Evolutionary conservation across 2,329 filamentous ascomycete genomes (phyloP).

Genomic region (Waltergamsia citrina): DNA sequence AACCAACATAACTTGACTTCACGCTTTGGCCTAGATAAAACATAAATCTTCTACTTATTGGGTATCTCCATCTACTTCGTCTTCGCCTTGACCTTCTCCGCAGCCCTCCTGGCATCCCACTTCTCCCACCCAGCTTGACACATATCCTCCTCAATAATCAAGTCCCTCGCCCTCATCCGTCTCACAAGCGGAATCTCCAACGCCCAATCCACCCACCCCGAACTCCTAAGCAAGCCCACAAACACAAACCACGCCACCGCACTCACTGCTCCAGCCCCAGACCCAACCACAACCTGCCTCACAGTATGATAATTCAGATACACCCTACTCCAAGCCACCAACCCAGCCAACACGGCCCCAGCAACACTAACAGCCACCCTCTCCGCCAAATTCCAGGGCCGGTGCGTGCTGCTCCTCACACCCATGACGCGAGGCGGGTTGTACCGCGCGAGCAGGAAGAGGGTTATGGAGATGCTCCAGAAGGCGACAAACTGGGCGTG

Average conservation of each 20-base stretch:
- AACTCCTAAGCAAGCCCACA: slow-evolving; percentile 55
- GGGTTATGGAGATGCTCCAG: slow-evolving; percentile 73
- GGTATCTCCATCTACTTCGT: slow-evolving; percentile 15
- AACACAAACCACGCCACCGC: slow-evolving; percentile 71
- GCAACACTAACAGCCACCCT: slow-evolving; percentile 44
- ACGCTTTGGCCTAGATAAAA: too few relatives aligned
- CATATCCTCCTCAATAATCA: slow-evolving; percentile 81
- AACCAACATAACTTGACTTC: too few relatives aligned
- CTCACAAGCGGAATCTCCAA: slow-evolving; percentile 56
- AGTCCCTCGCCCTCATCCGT: slow-evolving; percentile 66
- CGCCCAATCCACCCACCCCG: slow-evolving; percentile 63
- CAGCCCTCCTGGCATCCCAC: slow-evolving; percentile 55
- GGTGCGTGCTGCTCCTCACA: slow-evolving; percentile 4
- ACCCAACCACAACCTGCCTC: slow-evolving; percentile 78
- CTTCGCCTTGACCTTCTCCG: slow-evolving; percentile 17
- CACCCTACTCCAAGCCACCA: slow-evolving; percentile 73
- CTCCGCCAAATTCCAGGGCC: slow-evolving; percentile 51
- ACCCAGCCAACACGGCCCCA: slow-evolving; percentile 50
- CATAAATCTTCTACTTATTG: too few relatives aligned
- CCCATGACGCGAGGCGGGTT: slow-evolving; percentile 34
- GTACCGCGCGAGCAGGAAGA: slow-evolving; percentile 82
- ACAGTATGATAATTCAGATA: slow-evolving; percentile 91
- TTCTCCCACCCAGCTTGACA: slow-evolving; percentile 89
- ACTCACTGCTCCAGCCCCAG: slow-evolving; percentile 57
- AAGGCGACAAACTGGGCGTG: slow-evolving; percentile 93